Evolutionary conservation across 2,329 filamentous ascomycete species (phyloP).

Genomic region (Colletotrichum simmondsii): DNA sequence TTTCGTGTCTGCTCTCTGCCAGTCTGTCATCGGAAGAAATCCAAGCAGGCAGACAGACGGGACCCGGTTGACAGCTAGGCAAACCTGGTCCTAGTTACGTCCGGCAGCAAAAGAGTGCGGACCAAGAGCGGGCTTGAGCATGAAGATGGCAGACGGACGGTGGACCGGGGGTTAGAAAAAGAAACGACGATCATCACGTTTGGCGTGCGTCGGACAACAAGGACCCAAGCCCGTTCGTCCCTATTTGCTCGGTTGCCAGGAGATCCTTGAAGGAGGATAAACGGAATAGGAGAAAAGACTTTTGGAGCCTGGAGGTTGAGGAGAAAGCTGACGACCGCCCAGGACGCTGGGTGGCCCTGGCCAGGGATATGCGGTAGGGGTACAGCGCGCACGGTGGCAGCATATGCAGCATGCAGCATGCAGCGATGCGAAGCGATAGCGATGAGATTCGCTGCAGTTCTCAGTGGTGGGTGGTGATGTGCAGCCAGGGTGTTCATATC

Average conservation of each 20-base stretch:
- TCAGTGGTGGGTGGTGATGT: neutral
- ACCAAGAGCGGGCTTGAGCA: neutral
- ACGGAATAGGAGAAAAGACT: neutral
- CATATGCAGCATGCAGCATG: neutral
- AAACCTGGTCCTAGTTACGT: neutral
- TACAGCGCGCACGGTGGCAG: neutral
- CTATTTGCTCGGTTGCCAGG: constrained; percentile 10
- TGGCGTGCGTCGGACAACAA: constrained; percentile 26
- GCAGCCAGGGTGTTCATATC: neutral
- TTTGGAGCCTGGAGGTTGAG: neutral
- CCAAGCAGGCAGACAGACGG: neutral
- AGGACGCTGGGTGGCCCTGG: constrained; percentile 17
- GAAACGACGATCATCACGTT: constrained; percentile 19
- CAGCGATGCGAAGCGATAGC: neutral
- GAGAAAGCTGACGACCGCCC: neutral
- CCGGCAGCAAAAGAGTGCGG: neutral
- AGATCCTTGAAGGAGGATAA: neutral
- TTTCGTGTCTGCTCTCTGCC: neutral
- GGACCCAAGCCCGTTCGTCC: neutral
- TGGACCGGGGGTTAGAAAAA: neutral
- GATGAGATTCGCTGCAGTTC: constrained; percentile 8
- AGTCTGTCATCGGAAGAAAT: neutral
- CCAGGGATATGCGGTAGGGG: constrained; percentile 24
- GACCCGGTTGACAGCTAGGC: neutral
- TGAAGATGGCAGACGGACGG: neutral